Conservation (phyloP, 2,329 filamentous ascomycete species). For the Aspergillus ustus region DNA sequence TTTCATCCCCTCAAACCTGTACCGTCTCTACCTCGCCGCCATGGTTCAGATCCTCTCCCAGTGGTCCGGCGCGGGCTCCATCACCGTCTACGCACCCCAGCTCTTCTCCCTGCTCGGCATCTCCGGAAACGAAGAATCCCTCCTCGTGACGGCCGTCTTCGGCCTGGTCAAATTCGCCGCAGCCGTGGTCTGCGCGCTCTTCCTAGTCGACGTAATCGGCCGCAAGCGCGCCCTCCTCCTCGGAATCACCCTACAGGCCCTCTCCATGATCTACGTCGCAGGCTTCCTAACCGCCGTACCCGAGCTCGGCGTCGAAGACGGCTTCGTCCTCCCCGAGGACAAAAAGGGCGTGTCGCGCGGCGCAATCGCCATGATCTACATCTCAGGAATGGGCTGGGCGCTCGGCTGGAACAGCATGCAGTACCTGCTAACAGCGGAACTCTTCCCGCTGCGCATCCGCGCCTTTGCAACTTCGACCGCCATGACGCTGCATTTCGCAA, state of each 20-base stretch:
- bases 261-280: constrained; percentile 68
- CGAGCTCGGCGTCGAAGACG: constrained; percentile 53
- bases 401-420: constrained; percentile 77
- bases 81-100: constrained; percentile 76
- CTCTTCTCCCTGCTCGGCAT: constrained; percentile 75
- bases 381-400: constrained; percentile 72
- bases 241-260: constrained; percentile 64
- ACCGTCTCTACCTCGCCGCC: constrained; percentile 70
- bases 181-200: constrained; percentile 71
- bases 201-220: constrained; percentile 79
- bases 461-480: constrained; percentile 72
- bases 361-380: constrained; percentile 74
- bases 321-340: constrained; percentile 51
- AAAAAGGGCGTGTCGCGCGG: constrained; percentile 62
- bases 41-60: constrained; percentile 74
- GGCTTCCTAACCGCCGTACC: constrained; percentile 67
- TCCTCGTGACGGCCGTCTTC: constrained; percentile 76
- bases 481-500: constrained; percentile 79
- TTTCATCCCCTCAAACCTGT: constrained; percentile 69
- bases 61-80: constrained; percentile 74
- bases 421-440: constrained; percentile 76
- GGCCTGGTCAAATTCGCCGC: constrained; percentile 74
- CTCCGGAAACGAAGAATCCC: constrained; percentile 67
- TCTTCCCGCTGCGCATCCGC: constrained; percentile 76
- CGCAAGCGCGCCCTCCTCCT: constrained; percentile 69